phyloP scores from a whole-genome alignment of 1,139 yeast species.

The Suhomyces panamericanus region DNA sequence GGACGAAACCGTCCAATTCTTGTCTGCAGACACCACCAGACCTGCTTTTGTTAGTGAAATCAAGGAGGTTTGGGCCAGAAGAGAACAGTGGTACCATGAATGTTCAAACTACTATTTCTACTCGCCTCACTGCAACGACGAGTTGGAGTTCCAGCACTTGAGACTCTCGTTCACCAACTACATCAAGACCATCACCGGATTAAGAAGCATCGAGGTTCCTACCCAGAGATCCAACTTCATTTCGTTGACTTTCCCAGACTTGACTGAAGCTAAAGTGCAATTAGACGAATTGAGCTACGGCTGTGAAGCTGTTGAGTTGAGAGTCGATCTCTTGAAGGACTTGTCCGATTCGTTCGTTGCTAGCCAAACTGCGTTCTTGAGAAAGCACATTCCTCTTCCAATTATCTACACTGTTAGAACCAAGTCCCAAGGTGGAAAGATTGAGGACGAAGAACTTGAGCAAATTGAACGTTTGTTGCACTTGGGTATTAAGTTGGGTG shows the following conservation, averaged over 20 bases:
- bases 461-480: constrained; percentile 52
- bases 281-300: constrained; percentile 65
- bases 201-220: constrained; percentile 45
- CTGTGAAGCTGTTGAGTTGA: constrained; percentile 76
- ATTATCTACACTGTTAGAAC: constrained; percentile 82
- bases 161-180: constrained; percentile 60
- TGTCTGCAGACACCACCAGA: constrained; percentile 75
- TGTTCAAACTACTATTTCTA: constrained; percentile 79
- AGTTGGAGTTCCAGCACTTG: constrained; percentile 56
- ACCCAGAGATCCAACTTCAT: constrained; percentile 65
- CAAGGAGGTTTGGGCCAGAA: constrained; percentile 75
- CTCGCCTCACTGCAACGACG: constrained; percentile 67
- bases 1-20: constrained; percentile 73
- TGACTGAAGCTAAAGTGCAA: constrained; percentile 44
- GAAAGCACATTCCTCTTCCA: constrained; percentile 66
- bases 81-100: constrained; percentile 77
- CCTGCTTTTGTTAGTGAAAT: constrained; percentile 86
- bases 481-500: constrained; percentile 69
- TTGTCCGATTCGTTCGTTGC: constrained; percentile 58
- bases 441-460: constrained; percentile 49
- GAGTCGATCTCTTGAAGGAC: constrained; percentile 69
- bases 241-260: constrained; percentile 63
- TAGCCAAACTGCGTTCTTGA: constrained; percentile 69
- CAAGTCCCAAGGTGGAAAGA: constrained; percentile 75
- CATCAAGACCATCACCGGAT: constrained; percentile 65